phyloP scores from a whole-genome alignment of 2,329 filamentous ascomycete genomes.

The Aspergillus sergii region DNA sequence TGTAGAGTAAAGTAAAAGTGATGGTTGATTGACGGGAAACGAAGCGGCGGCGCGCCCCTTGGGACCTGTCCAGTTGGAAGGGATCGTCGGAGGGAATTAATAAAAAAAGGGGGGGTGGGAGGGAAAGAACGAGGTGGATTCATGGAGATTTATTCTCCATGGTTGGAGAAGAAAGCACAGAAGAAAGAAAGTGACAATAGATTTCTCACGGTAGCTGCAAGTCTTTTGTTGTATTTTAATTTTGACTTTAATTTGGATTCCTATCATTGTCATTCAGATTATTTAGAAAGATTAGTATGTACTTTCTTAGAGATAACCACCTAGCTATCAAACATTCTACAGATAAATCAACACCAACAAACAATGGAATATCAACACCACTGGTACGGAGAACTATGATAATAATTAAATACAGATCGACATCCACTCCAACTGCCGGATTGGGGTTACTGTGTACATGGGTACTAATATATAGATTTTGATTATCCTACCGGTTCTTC shows the following conservation, averaged over 20 bases:
- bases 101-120: background rate
- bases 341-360: background rate
- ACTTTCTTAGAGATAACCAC: too few relatives aligned
- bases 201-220: background rate
- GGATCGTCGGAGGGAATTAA: conserved; percentile 10
- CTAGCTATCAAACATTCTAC: too few relatives aligned
- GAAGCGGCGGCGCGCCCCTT: conserved; percentile 2
- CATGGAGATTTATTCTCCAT: background rate
- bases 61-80: background rate
- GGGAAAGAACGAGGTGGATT: conserved; percentile 8
- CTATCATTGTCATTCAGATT: too few relatives aligned
- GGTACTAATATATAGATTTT: background rate
- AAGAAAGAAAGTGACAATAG: background rate
- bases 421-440: background rate
- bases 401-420: background rate
- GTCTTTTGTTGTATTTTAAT: background rate
- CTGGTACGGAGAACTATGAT: background rate
- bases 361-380: background rate
- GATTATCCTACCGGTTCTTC: background rate
- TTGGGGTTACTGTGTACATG: background rate
- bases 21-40: background rate
- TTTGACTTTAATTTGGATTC: too few relatives aligned
- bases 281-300: too few relatives aligned
- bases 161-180: background rate
- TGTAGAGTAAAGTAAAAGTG: background rate